Conservation (phyloP, 306 rosid species). For the Nissolia schottii region DNA sequence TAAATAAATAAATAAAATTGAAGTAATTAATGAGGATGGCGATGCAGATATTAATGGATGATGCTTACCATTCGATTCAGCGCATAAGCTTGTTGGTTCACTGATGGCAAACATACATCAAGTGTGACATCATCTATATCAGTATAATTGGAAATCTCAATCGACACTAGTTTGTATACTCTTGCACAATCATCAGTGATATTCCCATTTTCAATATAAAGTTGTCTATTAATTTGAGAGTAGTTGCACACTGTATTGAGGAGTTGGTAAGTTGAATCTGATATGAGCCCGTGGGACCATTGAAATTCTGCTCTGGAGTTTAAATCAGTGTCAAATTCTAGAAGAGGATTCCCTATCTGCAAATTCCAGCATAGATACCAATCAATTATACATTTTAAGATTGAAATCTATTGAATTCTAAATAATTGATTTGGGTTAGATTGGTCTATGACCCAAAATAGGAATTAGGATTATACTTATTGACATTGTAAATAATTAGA, state of each 20-base stretch:
- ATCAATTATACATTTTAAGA: too few relatives aligned
- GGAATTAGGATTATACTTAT: too few relatives aligned
- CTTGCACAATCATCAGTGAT: conserved; percentile 28
- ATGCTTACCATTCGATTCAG: conserved; percentile 26
- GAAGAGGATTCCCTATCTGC: conserved; percentile 74
- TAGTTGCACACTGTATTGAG: conserved; percentile 44
- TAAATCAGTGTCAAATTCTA: conserved; percentile 59
- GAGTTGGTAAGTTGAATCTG: conserved; percentile 44
- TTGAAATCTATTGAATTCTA: too few relatives aligned
- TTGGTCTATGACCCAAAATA: too few relatives aligned
- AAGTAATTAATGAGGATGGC: too few relatives aligned
- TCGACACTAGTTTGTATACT: conserved; percentile 18
- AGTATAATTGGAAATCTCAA: conserved; percentile 31
- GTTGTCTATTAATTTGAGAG: conserved; percentile 51
- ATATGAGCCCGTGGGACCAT: conserved; percentile 72
- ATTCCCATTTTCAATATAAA: conserved; percentile 7
- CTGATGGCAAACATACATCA: conserved; percentile 47
- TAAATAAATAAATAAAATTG: too few relatives aligned
- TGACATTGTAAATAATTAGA: too few relatives aligned
- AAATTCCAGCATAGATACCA: neutral
- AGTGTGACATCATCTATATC: conserved; percentile 46
- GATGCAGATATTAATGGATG: too few relatives aligned
- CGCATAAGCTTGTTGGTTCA: conserved; percentile 31
- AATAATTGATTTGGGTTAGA: too few relatives aligned
- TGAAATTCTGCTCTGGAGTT: conserved; percentile 50